phyloP scores from a whole-genome alignment of 2,329 filamentous ascomycete genomes.

The Alternaria incomplexa region DNA sequence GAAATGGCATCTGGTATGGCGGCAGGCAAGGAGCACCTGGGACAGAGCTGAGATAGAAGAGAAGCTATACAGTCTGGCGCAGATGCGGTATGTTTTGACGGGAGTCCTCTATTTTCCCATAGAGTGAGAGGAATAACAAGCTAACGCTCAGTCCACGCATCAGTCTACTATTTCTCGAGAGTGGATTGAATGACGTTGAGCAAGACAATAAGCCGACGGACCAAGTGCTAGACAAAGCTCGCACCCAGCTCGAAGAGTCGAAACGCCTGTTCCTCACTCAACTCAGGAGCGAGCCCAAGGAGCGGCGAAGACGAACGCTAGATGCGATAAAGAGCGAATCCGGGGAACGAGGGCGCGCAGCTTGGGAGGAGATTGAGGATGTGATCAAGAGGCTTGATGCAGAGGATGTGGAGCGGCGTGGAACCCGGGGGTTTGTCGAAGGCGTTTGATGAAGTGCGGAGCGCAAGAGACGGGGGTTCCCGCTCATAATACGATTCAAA shows the following conservation, averaged over 20 bases:
- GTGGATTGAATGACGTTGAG: neutral
- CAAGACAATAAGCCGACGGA: neutral
- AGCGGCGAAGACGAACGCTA: neutral
- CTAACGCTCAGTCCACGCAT: neutral
- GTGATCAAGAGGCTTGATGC: neutral
- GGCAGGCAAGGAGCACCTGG: neutral
- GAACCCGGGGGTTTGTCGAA: neutral
- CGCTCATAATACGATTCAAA: neutral
- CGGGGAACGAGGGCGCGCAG: neutral
- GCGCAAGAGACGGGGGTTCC: neutral
- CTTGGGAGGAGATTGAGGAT: neutral
- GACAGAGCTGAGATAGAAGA: neutral
- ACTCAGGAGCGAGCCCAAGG: neutral
- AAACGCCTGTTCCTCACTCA: neutral
- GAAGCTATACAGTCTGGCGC: neutral
- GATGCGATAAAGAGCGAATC: neutral
- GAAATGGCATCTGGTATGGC: constrained; percentile 1
- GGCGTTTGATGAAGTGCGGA: neutral
- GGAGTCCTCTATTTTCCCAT: neutral
- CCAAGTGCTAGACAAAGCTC: neutral
- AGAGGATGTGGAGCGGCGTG: neutral
- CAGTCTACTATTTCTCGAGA: neutral
- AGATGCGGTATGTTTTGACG: neutral
- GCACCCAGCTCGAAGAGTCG: neutral
- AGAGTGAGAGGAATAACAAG: neutral